phyloP scores from a whole-genome alignment of 1,284 basidiomycete species.

The Baeospora myosura region DNA sequence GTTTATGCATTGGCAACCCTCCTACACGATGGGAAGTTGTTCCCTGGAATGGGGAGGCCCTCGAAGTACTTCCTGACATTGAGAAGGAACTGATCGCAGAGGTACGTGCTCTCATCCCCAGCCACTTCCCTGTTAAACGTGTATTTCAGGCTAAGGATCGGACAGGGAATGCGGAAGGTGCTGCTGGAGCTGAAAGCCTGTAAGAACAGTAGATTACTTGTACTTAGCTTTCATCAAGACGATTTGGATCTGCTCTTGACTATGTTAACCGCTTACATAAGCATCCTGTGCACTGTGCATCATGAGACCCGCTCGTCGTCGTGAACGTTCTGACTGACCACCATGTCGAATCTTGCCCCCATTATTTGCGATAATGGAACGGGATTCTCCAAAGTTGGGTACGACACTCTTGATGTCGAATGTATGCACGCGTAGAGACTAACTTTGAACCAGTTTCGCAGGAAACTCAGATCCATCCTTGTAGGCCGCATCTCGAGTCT shows the following conservation, averaged over 20 bases:
- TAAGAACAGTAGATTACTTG: too few relatives aligned
- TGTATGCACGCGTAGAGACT: not conserved
- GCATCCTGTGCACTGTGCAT: too few relatives aligned
- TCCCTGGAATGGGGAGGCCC: slow-evolving; percentile 41
- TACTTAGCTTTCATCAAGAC: too few relatives aligned
- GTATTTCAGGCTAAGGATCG: too few relatives aligned
- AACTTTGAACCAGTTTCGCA: slow-evolving; percentile 67
- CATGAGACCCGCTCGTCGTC: too few relatives aligned
- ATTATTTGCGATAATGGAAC: slow-evolving; percentile 98
- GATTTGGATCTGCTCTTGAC: too few relatives aligned
- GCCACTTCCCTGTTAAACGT: too few relatives aligned
- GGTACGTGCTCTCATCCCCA: too few relatives aligned
- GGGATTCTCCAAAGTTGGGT: slow-evolving; percentile 97
- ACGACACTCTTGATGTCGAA: slow-evolving; percentile 21
- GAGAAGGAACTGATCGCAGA: not conserved
- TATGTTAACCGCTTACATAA: too few relatives aligned
- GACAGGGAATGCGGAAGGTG: too few relatives aligned
- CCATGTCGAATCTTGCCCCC: slow-evolving; percentile 78
- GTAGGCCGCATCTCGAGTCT: slow-evolving; percentile 36
- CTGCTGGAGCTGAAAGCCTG: too few relatives aligned
- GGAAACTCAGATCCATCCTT: slow-evolving; percentile 99
- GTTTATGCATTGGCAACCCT: slow-evolving; percentile 61
- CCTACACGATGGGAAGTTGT: slow-evolving; percentile 65
- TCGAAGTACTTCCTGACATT: not conserved
- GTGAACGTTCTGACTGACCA: too few relatives aligned